phyloP scores from a whole-genome alignment of 2,329 filamentous ascomycete species.

The Beauveria caledonica region DNA sequence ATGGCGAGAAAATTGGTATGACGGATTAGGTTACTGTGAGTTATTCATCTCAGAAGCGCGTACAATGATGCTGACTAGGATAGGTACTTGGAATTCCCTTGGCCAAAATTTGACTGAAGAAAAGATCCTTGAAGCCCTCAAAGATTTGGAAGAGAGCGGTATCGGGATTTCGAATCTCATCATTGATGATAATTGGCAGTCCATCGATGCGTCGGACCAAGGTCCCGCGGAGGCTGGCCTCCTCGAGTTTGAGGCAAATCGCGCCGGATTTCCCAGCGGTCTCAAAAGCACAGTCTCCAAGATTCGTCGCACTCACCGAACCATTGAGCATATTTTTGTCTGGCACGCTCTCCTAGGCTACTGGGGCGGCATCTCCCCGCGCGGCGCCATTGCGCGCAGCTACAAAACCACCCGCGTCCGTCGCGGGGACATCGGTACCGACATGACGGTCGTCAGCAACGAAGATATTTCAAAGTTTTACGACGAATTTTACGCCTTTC shows the following conservation, averaged over 20 bases:
- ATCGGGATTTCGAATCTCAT: slow-evolving; percentile 81
- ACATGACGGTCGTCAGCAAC: slow-evolving; percentile 63
- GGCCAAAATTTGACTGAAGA: slow-evolving; percentile 75
- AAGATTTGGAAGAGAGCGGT: slow-evolving; percentile 58
- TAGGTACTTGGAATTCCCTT: slow-evolving; percentile 85
- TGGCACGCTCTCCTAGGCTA: slow-evolving; percentile 90
- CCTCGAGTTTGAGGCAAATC: slow-evolving; percentile 81
- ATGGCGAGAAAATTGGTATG: slow-evolving; percentile 86
- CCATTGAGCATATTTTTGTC: slow-evolving; percentile 77
- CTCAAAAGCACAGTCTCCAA: slow-evolving; percentile 61
- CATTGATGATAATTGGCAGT: slow-evolving; percentile 96
- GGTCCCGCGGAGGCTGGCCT: slow-evolving; percentile 52
- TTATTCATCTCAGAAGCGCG: slow-evolving; percentile 2
- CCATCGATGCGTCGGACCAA: slow-evolving; percentile 43
- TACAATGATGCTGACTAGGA: slow-evolving; percentile 15
- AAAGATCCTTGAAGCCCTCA: slow-evolving; percentile 68
- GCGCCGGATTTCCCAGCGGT: slow-evolving; percentile 68
- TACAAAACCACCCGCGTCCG: slow-evolving; percentile 67
- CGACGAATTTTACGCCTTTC: slow-evolving; percentile 82
- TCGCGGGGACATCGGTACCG: slow-evolving; percentile 36
- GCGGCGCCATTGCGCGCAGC: slow-evolving; percentile 62
- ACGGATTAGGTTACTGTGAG: slow-evolving; percentile 82
- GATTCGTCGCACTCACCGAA: slow-evolving; percentile 61
- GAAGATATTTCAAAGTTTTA: slow-evolving; percentile 73
- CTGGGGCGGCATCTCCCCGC: slow-evolving; percentile 79